Conservation (phyloP, 225 moss, liverwort and hornwort species). For the Polytrichum commune region DNA sequence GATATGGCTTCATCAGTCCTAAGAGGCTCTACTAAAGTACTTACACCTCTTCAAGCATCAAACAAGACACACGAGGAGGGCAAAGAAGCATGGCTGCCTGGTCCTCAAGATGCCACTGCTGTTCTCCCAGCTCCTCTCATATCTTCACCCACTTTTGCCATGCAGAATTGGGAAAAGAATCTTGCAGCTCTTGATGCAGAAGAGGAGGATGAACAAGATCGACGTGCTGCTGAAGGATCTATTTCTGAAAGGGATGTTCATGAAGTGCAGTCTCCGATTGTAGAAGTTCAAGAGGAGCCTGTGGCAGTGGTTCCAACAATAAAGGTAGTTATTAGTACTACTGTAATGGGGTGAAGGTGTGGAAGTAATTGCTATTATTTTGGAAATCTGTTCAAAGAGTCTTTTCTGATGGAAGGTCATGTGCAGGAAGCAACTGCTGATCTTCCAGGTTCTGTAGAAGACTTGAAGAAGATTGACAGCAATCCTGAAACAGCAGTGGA, state of each 20-base stretch:
- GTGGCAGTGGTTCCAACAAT: not conserved
- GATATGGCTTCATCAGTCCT: conserved; percentile 65
- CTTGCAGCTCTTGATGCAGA: conserved; percentile 14
- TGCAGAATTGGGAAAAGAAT: conserved; percentile 43
- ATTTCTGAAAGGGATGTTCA: conserved; percentile 13
- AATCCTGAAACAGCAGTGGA: conserved; percentile 59
- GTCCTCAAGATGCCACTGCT: conserved; percentile 31
- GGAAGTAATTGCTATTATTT: too few species aligned
- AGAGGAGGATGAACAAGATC: conserved; percentile 21
- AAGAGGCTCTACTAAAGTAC: conserved; percentile 23
- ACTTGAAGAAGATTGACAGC: conserved; percentile 23
- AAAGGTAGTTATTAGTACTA: conserved; percentile 1
- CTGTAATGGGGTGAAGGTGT: too few species aligned
- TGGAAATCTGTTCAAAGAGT: not conserved
- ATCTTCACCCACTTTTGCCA: conserved; percentile 51
- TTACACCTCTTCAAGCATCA: conserved; percentile 14
- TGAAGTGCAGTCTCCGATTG: conserved; percentile 1
- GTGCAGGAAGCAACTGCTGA: conserved; percentile 39
- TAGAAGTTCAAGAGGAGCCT: conserved; percentile 18
- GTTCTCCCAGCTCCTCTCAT: conserved; percentile 22
- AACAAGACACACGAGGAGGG: conserved; percentile 23
- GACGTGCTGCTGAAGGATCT: conserved; percentile 2
- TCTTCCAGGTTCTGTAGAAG: conserved; percentile 27
- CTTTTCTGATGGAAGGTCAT: conserved; percentile 4
- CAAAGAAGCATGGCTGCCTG: conserved; percentile 25